phyloP scores from a whole-genome alignment of 2,329 filamentous ascomycete genomes.

The Trichoderma sp. region DNA sequence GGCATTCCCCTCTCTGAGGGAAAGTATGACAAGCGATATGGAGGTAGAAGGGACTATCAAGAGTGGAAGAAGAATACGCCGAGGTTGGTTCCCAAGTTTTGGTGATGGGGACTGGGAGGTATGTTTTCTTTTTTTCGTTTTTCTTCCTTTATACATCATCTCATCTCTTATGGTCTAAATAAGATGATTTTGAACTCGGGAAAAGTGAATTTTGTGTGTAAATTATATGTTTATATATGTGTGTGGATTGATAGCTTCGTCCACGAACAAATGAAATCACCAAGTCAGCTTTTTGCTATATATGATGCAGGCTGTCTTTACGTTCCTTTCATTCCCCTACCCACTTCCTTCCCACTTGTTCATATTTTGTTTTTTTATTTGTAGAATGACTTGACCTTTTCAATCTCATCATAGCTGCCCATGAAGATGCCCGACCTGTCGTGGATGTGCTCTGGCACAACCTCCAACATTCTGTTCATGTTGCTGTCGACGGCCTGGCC shows the following conservation, averaged over 20 bases:
- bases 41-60: conserved; percentile 64
- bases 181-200: neutral
- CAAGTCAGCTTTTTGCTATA: neutral
- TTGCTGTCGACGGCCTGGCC: conserved; percentile 89
- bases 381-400: conserved; percentile 88
- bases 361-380: conserved; percentile 35
- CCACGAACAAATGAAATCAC: neutral
- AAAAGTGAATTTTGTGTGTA: neutral
- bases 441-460: conserved; percentile 90
- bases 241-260: neutral
- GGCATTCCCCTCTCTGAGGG: conserved; percentile 67
- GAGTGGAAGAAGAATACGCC: conserved; percentile 68
- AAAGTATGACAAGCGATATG: conserved; percentile 68
- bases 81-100: conserved; percentile 64
- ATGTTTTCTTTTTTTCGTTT: neutral
- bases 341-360: neutral
- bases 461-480: conserved; percentile 86
- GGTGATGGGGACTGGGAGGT: conserved; percentile 26
- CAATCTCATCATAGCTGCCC: conserved; percentile 90
- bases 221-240: conserved; percentile 3
- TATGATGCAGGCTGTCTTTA: neutral
- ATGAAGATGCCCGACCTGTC: conserved; percentile 95
- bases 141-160: no score
- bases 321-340: neutral
- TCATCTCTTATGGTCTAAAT: no score